These are phyloP conservation scores for Blepharisma undulans DNA, from an alignment of 169 alveolate species.

Conservation along the genomic window DNA sequence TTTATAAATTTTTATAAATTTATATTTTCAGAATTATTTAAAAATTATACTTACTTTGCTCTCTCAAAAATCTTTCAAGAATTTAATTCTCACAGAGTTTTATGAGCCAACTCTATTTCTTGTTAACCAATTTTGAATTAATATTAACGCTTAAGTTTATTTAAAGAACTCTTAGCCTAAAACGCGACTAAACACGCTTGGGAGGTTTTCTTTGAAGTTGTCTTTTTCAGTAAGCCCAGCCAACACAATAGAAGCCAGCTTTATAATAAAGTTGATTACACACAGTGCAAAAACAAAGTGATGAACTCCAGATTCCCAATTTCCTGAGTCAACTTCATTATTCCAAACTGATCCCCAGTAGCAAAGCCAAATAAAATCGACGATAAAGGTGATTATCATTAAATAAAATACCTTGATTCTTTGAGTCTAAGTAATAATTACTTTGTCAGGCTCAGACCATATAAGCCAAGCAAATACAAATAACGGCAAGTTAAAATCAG, in stretches of 20 bases:
- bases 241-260: constrained; percentile 39
- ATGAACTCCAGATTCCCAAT: constrained; percentile 40
- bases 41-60: too few relatives aligned
- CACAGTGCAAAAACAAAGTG: constrained; percentile 34
- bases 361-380: constrained; percentile 44
- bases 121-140: neutral
- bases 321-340: constrained; percentile 8
- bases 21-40: too few relatives aligned
- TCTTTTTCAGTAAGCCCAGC: constrained; percentile 27
- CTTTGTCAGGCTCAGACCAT: constrained; percentile 29
- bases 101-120: too few relatives aligned
- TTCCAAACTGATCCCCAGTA: constrained; percentile 42
- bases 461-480: constrained; percentile 44
- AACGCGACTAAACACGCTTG: neutral
- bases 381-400: constrained; percentile 29
- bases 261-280: constrained; percentile 18
- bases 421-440: neutral
- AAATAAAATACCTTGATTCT: constrained; percentile 9
- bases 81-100: neutral
- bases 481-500: constrained; percentile 42
- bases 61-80: too few relatives aligned
- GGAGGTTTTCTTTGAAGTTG: neutral
- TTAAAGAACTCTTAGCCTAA: neutral
- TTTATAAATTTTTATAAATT: too few relatives aligned
- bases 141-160: neutral